Evolutionary conservation across 768 basidiomycete genomes (phyloP), one percentile per base, ranked within the genome.

Genomic region (Lentinula aciculospora): DNA sequence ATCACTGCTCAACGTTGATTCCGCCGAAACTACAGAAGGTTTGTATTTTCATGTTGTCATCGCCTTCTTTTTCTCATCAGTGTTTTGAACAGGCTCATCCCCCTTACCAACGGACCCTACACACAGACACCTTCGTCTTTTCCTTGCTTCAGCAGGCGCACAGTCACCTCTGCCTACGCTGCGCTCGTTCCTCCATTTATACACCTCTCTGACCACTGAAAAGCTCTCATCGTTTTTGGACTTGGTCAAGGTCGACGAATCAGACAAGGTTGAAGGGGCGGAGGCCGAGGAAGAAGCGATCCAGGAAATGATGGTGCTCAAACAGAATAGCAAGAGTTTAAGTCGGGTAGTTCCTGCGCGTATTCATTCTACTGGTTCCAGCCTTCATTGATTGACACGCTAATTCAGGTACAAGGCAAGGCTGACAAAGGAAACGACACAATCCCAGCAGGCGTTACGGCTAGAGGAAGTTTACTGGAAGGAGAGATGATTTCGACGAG

Each of bases 221-320:
- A 98, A 98, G 74, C 81, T 99, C 27, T 88, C 95, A 0, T 86
- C 86, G 63, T 97, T 98, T 81, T 76, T 96, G 45, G 92, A 58
- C 13, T 37, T 40, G 51, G 51, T 25, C 42, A 56, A 44, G 40
- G 19, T 56, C 36, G 28, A n/a, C 23, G 53, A 44, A 15, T 28
- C 53, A 17, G 53, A 37, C 9, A 23, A 44, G 36, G 42, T 25
- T 42, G 60, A 50, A 36, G 49, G 13, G 2, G 49, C 28, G 2
- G 84, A 83, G 44, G 90, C 91, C 62, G 96, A 98, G 73, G 96
- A 98, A 68, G 89, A 91, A 70, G 88, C 98, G 67, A 79, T 99
- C 58, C 90, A 95, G 73, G 91, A 96, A 80, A 83, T 98, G 80
- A 97, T 98, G 94, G 86, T 93, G 44, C 82, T 97, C 74, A 98